Evolutionary conservation across 768 basidiomycete genomes (phyloP).

Genomic region (Brasilioporus rufonigricans): DNA sequence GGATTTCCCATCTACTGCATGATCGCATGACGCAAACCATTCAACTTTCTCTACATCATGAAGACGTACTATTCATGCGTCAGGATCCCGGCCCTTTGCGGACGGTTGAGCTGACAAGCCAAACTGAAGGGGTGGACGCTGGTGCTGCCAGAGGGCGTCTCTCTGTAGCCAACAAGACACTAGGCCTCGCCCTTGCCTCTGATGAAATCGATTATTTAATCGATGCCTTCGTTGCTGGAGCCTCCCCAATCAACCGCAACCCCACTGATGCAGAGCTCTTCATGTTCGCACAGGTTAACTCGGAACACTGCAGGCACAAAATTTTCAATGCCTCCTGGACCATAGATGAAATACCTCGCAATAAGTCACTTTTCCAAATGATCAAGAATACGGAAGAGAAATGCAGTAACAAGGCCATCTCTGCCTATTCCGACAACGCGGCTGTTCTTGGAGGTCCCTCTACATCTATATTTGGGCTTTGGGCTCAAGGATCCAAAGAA

Average conservation of each 20-base stretch:
- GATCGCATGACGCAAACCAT: constrained; percentile 97
- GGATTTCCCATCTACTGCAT: constrained; percentile 71
- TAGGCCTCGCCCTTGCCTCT: constrained; percentile 86
- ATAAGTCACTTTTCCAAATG: constrained; percentile 90
- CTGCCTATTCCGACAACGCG: constrained; percentile 97
- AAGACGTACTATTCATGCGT: constrained; percentile 57
- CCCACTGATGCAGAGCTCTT: constrained; percentile 98
- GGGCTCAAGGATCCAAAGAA: constrained; percentile 25
- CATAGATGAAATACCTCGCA: constrained; percentile 64
- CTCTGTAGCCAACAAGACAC: constrained; percentile 69
- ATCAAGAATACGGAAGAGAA: constrained; percentile 92
- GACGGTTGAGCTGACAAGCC: constrained; percentile 57
- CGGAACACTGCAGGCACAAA: constrained; percentile 99
- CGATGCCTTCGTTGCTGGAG: constrained; percentile 78
- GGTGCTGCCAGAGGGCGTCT: constrained; percentile 60
- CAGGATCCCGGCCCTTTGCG: constrained; percentile 65
- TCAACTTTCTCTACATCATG: constrained; percentile 54
- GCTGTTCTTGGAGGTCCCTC: constrained; percentile 79
- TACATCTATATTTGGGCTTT: constrained; percentile 72
- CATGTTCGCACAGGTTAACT: constrained; percentile 99
- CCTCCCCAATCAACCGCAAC: constrained; percentile 66
- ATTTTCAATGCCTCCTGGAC: constrained; percentile 99
- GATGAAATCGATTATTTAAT: constrained; percentile 94
- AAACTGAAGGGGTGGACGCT: constrained; percentile 24
- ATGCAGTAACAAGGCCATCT: constrained; percentile 76